A percentile compares a stretch with the other conserved stretches of the same genome.
These are phyloP conservation scores for Kurtzmaniella quercitrusa DNA, from an alignment of 1,139 yeast species.

Conservation along the genomic window DNA sequence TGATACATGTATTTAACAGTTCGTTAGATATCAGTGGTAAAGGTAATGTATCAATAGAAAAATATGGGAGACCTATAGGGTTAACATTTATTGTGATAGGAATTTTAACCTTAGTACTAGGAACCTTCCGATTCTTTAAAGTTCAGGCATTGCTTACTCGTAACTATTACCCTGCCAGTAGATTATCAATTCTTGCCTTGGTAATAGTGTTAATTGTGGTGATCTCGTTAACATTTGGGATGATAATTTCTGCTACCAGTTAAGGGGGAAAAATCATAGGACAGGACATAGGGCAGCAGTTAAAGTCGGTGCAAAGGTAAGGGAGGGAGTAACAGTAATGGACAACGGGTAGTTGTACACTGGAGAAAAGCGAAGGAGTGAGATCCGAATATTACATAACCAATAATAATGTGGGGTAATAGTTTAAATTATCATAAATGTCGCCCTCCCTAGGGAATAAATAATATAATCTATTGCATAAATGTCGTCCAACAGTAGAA, in stretches of 20 bases:
- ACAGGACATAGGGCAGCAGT: neutral
- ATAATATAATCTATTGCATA: neutral
- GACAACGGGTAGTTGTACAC: neutral
- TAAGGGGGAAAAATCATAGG: neutral
- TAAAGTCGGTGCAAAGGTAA: no score
- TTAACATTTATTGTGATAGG: constrained; percentile 32
- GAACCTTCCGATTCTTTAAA: constrained; percentile 29
- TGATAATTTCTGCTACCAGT: constrained; percentile 13
- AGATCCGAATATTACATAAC: neutral
- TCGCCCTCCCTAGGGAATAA: neutral
- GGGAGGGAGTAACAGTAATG: neutral
- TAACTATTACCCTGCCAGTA: constrained; percentile 28
- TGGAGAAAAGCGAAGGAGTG: neutral
- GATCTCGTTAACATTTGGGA: constrained; percentile 19
- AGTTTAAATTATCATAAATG: neutral
- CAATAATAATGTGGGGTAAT: neutral
- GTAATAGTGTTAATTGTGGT: constrained; percentile 18
- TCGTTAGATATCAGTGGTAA: neutral
- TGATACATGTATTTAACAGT: neutral
- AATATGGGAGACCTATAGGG: constrained; percentile 36
- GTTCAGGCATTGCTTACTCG: constrained; percentile 27
- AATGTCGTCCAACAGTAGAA: neutral
- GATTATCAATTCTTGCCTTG: constrained; percentile 20
- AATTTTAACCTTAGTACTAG: constrained; percentile 29
- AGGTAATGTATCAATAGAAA: constrained; percentile 9